These are phyloP conservation scores for Xylariaceae sp. DNA, from an alignment of 2,329 filamentous ascomycete species.

Conservation along the genomic window DNA sequence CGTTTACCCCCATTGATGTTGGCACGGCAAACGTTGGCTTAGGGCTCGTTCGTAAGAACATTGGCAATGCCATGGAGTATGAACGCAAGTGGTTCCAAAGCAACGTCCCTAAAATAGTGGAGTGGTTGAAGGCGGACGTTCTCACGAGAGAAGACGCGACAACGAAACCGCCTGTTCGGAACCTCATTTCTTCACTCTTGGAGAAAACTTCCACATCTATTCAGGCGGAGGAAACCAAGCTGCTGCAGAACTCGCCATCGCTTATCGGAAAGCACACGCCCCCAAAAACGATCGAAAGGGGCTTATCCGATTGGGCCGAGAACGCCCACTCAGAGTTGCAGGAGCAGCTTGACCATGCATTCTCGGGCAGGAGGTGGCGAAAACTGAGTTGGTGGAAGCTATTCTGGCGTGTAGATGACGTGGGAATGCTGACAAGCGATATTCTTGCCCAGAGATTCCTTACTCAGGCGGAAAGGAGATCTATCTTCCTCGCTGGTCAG, in stretches of 20 bases:
- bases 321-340: constrained; percentile 78
- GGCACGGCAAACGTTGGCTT: constrained; percentile 58
- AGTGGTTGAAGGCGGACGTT: constrained; percentile 58
- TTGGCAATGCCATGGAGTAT: constrained; percentile 65
- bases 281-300: constrained; percentile 47
- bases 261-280: constrained; percentile 35
- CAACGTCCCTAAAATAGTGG: constrained; percentile 57
- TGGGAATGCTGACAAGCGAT: constrained; percentile 74
- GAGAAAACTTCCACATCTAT: constrained; percentile 49
- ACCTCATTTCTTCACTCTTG: constrained; percentile 63
- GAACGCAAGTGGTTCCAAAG: constrained; percentile 70
- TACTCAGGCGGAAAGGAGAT: constrained; percentile 67
- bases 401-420: constrained; percentile 91
- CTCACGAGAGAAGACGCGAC: constrained; percentile 35
- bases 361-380: constrained; percentile 70
- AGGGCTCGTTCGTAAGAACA: constrained; percentile 60
- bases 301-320: constrained; percentile 69
- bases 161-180: constrained; percentile 62
- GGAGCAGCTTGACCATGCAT: constrained; percentile 70
- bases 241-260: constrained; percentile 33
- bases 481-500: constrained; percentile 77
- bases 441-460: constrained; percentile 75
- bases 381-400: constrained; percentile 90
- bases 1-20: constrained; percentile 58
- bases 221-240: constrained; percentile 42